These are phyloP conservation scores for Spergularia marina DNA, from an alignment of 148 eudicot genomes.

Conservation along the genomic window DNA sequence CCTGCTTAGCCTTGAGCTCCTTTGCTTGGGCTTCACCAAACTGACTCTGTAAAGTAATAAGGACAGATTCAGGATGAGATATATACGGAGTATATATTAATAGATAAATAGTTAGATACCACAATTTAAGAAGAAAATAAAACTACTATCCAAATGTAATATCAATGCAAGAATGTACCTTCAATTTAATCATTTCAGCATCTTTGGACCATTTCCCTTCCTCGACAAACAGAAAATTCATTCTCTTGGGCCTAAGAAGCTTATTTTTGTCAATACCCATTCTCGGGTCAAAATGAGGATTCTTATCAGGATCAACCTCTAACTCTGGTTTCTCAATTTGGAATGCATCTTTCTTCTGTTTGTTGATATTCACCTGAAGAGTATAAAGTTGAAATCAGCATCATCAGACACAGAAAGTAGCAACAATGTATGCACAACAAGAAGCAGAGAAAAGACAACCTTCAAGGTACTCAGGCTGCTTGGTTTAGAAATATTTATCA, in stretches of 20 bases:
- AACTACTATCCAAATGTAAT: neutral
- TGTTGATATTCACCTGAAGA: constrained; percentile 88
- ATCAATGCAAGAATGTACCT: constrained; percentile 38
- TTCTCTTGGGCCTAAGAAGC: constrained; percentile 83
- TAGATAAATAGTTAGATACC: neutral
- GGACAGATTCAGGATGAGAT: neutral
- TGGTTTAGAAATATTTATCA: constrained; percentile 67
- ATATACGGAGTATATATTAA: neutral
- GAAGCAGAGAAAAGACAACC: constrained; percentile 38
- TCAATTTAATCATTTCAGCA: constrained; percentile 79
- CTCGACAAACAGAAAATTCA: constrained; percentile 90
- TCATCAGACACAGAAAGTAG: neutral
- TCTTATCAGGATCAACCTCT: constrained; percentile 81
- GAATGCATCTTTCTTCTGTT: constrained; percentile 95
- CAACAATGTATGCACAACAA: neutral
- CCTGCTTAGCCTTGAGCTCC: constrained; percentile 89
- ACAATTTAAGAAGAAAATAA: neutral
- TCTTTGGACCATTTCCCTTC: constrained; percentile 99
- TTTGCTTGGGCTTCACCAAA: constrained; percentile 97
- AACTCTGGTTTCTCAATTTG: constrained; percentile 92
- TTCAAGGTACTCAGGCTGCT: constrained; percentile 84
- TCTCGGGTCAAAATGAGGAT: constrained; percentile 87
- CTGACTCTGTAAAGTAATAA: constrained; percentile 55
- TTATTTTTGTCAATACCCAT: constrained; percentile 87
- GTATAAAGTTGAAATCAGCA: constrained; percentile 1